Base-by-base conservation (phyloP, 1,284 basidiomycete genomes). In the Boletellus deceptivus region DNA sequence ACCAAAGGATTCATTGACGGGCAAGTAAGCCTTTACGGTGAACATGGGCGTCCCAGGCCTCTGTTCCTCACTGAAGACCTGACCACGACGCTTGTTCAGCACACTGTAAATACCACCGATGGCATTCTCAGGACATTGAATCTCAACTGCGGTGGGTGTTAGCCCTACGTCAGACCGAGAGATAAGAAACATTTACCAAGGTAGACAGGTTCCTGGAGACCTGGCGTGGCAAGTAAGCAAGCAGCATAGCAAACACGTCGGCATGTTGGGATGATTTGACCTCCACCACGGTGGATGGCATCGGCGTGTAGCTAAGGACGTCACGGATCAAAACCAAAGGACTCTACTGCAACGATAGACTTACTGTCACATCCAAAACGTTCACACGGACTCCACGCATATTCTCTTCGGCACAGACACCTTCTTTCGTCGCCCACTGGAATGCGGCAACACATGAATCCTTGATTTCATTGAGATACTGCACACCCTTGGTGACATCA, bases 371-470 rank as follows among this genome's bases (percentile, higher is more conserved):
- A 84, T 98, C 96, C 63, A 98, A 78, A 59, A 98, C 81, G 79
- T 98, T 98, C 79, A 93, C 82, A 63, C 97, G 92, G 67, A 96
- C 83, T 78, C 95, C 95, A 80, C 97, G 94, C 93, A 99, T 96
- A 74, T 90, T 92, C 83, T 99, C 97, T 73, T 99, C 97, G 56
- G 86, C 86, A 68, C 89, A 87, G 60, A 93, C 94, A 82, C 97
- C 97, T 77, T 97, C 94, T 82, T 96, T 97, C 58, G 93, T 91
- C 51, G 95, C 97, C 97, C 96, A 99, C 77, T 99, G 97, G 88
- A 99, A 94, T 53, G 94, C 96, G 69, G 96, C 96, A 72, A 99
- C 85, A 72, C 94, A 98, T 62, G 96, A 99, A 75, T 99, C 97
- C 83, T 99, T 99, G 83, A 99, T 99, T 84, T 99, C 97, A 71